Conservation (phyloP, 202 grass and related monocot genomes). For the Alloteropsis angusta region DNA sequence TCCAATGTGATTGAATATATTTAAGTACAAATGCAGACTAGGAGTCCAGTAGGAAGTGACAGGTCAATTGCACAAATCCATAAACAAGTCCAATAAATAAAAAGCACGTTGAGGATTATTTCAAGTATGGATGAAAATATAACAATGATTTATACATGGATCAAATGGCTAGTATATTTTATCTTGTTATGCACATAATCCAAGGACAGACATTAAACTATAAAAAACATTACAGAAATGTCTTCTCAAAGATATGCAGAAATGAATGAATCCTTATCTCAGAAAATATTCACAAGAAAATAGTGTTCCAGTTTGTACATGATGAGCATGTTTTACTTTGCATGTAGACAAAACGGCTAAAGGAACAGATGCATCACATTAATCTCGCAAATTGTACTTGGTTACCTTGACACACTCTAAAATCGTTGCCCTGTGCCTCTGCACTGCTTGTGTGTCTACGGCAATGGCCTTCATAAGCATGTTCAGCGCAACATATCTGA, state of each 20-base stretch:
- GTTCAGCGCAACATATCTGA: constrained; percentile 97
- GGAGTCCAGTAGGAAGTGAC: not conserved
- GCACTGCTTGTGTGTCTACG: constrained; percentile 87
- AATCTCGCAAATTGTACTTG: not conserved
- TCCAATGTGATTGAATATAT: constrained; percentile 12
- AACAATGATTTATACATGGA: not conserved
- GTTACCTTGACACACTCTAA: constrained; percentile 97
- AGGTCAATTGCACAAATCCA: not conserved
- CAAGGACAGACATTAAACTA: not conserved
- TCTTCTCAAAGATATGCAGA: not conserved
- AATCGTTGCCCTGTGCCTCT: constrained; percentile 93
- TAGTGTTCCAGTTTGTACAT: not conserved
- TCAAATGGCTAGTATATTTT: not conserved
- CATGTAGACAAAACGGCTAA: not conserved
- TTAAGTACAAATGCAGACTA: constrained; percentile 10
- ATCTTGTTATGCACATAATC: not conserved
- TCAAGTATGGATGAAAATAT: not conserved
- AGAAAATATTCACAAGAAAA: not conserved
- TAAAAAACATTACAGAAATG: not conserved
- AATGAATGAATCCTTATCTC: not conserved
- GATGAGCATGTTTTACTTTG: not conserved
- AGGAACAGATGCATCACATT: constrained; percentile 15
- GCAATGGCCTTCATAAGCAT: constrained; percentile 93
- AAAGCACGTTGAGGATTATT: not conserved
- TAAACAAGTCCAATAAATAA: not conserved